Evolutionary conservation across 345 rosid species (phyloP).

Genomic region (Arabidopsis suecica): DNA sequence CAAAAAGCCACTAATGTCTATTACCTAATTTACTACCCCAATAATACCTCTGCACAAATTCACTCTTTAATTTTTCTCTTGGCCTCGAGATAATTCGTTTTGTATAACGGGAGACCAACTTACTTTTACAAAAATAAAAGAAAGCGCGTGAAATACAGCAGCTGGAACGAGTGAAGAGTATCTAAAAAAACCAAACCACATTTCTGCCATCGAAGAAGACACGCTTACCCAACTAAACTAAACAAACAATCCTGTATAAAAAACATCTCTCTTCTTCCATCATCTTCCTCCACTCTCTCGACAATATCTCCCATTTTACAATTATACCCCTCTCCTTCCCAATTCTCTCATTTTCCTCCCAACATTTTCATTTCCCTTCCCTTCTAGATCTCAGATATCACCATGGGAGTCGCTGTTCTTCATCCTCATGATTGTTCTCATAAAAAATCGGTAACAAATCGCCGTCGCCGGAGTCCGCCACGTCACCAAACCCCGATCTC

Average conservation of each 20-base stretch:
- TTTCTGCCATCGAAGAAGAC: conserved; percentile 25
- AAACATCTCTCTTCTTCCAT: neutral
- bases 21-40: no score
- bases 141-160: neutral
- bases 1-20: no score
- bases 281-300: neutral
- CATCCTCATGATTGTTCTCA: conserved; percentile 53
- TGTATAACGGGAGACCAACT: no score
- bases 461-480: conserved; percentile 54
- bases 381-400: neutral
- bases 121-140: no score
- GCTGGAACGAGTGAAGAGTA: neutral
- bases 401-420: conserved; percentile 68
- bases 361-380: neutral
- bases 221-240: neutral
- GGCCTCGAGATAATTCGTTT: no score
- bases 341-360: conserved; percentile 3
- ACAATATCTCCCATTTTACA: neutral
- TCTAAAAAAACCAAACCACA: neutral
- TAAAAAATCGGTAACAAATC: conserved; percentile 36
- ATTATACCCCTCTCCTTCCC: neutral
- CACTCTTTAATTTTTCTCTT: no score
- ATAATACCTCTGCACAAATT: no score
- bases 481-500: conserved; percentile 8
- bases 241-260: conserved; percentile 5